Evolutionary conservation across 768 basidiomycete genomes (phyloP), one percentile per base, ranked within the genome.

Genomic region (Collybia sp.): DNA sequence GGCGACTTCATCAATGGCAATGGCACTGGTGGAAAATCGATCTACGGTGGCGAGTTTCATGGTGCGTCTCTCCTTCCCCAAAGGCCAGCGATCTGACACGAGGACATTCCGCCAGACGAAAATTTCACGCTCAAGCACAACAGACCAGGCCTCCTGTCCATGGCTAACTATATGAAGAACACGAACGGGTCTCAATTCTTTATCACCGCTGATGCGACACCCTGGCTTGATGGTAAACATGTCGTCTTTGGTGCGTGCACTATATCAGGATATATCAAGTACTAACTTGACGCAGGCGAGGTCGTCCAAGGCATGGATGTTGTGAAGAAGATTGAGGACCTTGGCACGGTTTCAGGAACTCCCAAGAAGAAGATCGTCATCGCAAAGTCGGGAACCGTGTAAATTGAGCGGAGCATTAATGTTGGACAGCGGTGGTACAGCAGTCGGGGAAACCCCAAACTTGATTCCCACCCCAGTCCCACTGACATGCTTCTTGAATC

Each of bases 1-100:
- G 90, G 90, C 44, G 90, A 93, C 46, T 93, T 93, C 61, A 96
- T 93, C 2, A 84, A 82, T 54, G 88, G 83, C 58, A 86, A 88
- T 59, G 85, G 85, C 77, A 88, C 85, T n/a, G 83, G 81, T 16
- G 89, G 89, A 20, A 85, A 92, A 67, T 92, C 89, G 13, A 95
- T 97, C 69, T 97, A 97, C 55, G 93, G 93, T 18, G 90, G 93
- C 58, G 95, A 96, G 66, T 98, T 98, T 59, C 88, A 88, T 49
- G 92, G 94, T 58, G 93, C 96, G 67, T 88, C 73, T 41, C 97
- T 98, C 66, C 70, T 73, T 34, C 74, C 83, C 37, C n/a, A n/a
- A n/a, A n/a, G n/a, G n/a, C n/a, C n/a, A n/a, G n/a, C n/a, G n/a
- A n/a, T n/a, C n/a, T n/a, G n/a, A n/a, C n/a, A n/a, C n/a, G n/a